phyloP scores from a whole-genome alignment of 2,329 filamentous ascomycete species.

The Penicillium sp. region DNA sequence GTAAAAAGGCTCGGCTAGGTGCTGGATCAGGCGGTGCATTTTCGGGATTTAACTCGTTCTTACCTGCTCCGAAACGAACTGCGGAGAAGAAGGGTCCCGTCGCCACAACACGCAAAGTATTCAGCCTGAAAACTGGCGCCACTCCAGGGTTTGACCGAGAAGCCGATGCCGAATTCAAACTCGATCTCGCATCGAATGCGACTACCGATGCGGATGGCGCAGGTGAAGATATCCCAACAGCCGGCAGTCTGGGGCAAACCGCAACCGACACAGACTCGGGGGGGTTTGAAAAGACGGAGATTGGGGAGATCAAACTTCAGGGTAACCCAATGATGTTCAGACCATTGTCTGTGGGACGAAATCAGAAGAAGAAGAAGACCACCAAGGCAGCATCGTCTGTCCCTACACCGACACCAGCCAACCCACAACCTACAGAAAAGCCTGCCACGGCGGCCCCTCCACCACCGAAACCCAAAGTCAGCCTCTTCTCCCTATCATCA shows the following conservation, averaged over 20 bases:
- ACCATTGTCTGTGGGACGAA: slow-evolving; percentile 80
- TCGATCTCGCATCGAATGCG: slow-evolving; percentile 26
- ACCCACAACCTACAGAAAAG: slow-evolving; percentile 14
- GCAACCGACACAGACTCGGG: slow-evolving; percentile 7
- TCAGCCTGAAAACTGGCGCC: slow-evolving; percentile 80
- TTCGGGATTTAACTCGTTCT: slow-evolving; percentile 79
- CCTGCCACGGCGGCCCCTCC: slow-evolving; percentile 19
- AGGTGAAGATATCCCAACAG: slow-evolving; percentile 32
- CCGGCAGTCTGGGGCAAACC: slow-evolving; percentile 22
- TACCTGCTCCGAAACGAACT: slow-evolving; percentile 75
- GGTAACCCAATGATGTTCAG: slow-evolving; percentile 86
- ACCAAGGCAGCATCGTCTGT: slow-evolving; percentile 28
- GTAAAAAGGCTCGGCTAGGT: slow-evolving; percentile 68
- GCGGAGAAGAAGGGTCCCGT: slow-evolving; percentile 33
- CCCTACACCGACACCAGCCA: slow-evolving; percentile 12
- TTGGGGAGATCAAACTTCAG: slow-evolving; percentile 53
- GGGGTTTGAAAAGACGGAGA: slow-evolving; percentile 13
- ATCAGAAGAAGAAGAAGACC: slow-evolving; percentile 67
- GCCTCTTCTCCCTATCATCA: slow-evolving; percentile 43
- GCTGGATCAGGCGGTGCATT: slow-evolving; percentile 67
- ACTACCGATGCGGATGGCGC: slow-evolving; percentile 26
- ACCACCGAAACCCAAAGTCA: slow-evolving; percentile 44
- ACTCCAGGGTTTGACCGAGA: slow-evolving; percentile 77
- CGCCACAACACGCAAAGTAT: slow-evolving; percentile 53
- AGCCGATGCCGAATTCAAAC: slow-evolving; percentile 42